A percentile compares a stretch with the other conserved stretches of the same genome.
Evolutionary conservation across 768 basidiomycete genomes (phyloP).

Genomic region (Hemileccinum rubropunctum): DNA sequence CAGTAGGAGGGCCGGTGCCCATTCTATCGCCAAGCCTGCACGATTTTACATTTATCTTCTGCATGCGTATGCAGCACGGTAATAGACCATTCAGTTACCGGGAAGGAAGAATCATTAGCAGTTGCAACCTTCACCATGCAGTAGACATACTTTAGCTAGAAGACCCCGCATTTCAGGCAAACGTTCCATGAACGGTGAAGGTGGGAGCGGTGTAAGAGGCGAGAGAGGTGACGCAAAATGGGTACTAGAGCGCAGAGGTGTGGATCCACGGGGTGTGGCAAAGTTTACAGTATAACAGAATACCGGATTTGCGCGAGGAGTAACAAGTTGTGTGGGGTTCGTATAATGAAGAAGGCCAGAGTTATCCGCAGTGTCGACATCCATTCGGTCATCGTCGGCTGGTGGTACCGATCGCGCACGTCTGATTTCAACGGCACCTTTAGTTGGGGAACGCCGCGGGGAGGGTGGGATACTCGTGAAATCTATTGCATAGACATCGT

Average conservation of each 20-base stretch:
- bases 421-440: constrained; percentile 17
- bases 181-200: constrained; percentile 37
- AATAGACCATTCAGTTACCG: not conserved
- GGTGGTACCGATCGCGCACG: constrained; percentile 27
- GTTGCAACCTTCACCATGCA: not conserved
- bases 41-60: constrained; percentile 3
- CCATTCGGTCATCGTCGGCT: constrained; percentile 20
- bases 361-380: constrained; percentile 19
- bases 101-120: not conserved
- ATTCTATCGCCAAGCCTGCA: not conserved
- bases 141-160: constrained; percentile 19
- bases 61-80: not conserved
- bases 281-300: constrained; percentile 28
- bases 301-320: constrained; percentile 7
- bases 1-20: constrained; percentile 1
- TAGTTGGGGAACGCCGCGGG: constrained; percentile 26
- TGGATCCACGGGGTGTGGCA: constrained; percentile 23
- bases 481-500: constrained; percentile 16
- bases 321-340: constrained; percentile 7
- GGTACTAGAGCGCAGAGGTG: not conserved
- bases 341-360: constrained; percentile 23
- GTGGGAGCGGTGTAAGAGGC: constrained; percentile 51
- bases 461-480: constrained; percentile 24
- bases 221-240: constrained; percentile 31
- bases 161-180: constrained; percentile 11